Evolutionary conservation across 2,329 filamentous ascomycete species (phyloP).

Genomic region (Fusarium pilosicola): DNA sequence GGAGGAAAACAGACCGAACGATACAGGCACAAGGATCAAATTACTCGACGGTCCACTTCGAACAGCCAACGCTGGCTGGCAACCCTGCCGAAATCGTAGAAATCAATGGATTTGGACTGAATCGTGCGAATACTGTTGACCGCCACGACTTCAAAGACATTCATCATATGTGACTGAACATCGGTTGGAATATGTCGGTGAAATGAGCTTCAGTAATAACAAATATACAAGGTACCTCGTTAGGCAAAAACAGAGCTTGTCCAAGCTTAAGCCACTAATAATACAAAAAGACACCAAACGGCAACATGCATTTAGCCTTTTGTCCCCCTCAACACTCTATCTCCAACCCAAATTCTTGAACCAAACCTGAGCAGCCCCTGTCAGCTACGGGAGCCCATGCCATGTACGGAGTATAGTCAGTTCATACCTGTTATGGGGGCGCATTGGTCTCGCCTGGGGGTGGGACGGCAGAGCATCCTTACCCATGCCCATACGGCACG

Average conservation of each 20-base stretch:
- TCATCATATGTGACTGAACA: not conserved
- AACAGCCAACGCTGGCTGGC: not conserved
- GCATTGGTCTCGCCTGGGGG: conserved; percentile 7
- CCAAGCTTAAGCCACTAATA: conserved; percentile 27
- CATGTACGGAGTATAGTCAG: not conserved
- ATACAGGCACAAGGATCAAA: not conserved
- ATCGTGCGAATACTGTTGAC: not conserved
- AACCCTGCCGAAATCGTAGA: not conserved
- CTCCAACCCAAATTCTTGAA: conserved; percentile 2
- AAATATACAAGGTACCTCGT: not conserved
- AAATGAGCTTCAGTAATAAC: not conserved
- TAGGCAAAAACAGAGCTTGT: conserved; percentile 9
- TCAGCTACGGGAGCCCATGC: conserved; percentile 1
- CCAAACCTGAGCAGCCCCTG: not conserved
- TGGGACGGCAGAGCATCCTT: conserved; percentile 31
- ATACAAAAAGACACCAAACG: not conserved
- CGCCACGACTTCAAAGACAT: not conserved
- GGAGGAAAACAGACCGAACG: conserved; percentile 6
- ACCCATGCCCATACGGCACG: conserved; percentile 9
- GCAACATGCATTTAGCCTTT: not conserved
- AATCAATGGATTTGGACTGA: not conserved
- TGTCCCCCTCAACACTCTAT: not conserved
- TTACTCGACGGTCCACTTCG: not conserved
- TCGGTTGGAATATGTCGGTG: not conserved
- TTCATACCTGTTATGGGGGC: conserved; percentile 12